Evolutionary conservation across 1,284 basidiomycete species (phyloP).

Genomic region (Chiua sp.): DNA sequence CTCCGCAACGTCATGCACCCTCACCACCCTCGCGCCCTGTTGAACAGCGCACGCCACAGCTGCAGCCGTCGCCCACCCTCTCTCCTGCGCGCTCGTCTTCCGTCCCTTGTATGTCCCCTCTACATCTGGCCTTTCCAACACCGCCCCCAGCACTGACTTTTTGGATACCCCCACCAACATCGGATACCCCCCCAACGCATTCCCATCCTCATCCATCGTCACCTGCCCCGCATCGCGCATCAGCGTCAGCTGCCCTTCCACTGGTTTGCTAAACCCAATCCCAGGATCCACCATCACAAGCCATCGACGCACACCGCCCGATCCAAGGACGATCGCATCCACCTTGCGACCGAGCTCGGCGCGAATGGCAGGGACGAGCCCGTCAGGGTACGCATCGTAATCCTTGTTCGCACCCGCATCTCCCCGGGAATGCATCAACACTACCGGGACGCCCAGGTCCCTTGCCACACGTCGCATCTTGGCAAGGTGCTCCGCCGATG

Average conservation of each 20-base stretch:
- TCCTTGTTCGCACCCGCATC: constrained; percentile 74
- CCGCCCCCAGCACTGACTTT: constrained; percentile 82
- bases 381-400: constrained; percentile 37
- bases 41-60: constrained; percentile 80
- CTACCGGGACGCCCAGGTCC: constrained; percentile 67
- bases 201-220: constrained; percentile 49
- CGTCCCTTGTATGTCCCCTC: constrained; percentile 50
- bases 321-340: constrained; percentile 68
- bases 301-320: constrained; percentile 86
- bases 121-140: constrained; percentile 53
- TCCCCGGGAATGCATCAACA: constrained; percentile 95
- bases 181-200: constrained; percentile 70
- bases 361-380: constrained; percentile 73
- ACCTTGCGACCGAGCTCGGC: constrained; percentile 79
- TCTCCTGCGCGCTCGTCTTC: constrained; percentile 62
- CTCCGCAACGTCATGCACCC: constrained; percentile 85
- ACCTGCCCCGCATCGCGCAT: constrained; percentile 60
- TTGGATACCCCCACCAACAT: constrained; percentile 81
- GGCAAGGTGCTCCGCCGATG: constrained; percentile 44
- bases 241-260: constrained; percentile 77
- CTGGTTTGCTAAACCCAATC: constrained; percentile 92
- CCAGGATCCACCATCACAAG: constrained; percentile 93
- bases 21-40: constrained; percentile 74
- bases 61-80: constrained; percentile 84
- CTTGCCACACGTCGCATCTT: constrained; percentile 75